Conservation (phyloP, 805 yeast genomes). For the Millerozyma miso region DNA sequence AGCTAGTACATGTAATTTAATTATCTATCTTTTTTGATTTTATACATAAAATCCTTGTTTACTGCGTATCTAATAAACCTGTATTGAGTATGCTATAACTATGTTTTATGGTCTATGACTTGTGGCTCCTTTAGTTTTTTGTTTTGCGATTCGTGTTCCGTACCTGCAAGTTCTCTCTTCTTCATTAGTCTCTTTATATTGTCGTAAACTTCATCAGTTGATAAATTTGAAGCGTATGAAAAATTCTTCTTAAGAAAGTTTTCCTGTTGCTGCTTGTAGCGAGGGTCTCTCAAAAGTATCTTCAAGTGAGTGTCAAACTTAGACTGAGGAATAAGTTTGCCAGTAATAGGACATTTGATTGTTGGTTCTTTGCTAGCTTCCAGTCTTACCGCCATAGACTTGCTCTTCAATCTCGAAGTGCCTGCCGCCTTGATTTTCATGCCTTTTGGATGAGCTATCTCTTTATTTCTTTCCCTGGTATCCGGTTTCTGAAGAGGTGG, state of each 20-base stretch:
- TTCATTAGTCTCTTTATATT: constrained; percentile 51
- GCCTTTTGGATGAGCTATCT: constrained; percentile 33
- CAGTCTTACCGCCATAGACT: neutral
- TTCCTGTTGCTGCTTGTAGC: constrained; percentile 64
- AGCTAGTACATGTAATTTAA: constrained; percentile 14
- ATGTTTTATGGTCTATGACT: neutral
- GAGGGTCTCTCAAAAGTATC: constrained; percentile 70
- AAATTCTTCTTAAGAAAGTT: constrained; percentile 56
- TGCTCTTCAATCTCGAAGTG: constrained; percentile 49
- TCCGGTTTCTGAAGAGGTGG: neutral
- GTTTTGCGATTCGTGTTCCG: constrained; percentile 10
- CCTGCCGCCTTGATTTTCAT: constrained; percentile 72
- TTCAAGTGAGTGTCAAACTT: constrained; percentile 69
- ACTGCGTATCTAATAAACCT: constrained; percentile 21
- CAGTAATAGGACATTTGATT: constrained; percentile 78
- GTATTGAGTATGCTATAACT: constrained; percentile 6
- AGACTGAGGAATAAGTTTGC: constrained; percentile 62
- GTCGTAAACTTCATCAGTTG: constrained; percentile 56
- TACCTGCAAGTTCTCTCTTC: constrained; percentile 16
- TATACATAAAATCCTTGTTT: constrained; percentile 10
- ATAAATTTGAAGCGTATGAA: constrained; percentile 42
- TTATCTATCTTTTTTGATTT: constrained; percentile 6
- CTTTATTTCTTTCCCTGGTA: constrained; percentile 1
- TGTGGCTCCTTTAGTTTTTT: constrained; percentile 7
- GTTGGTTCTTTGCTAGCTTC: constrained; percentile 19